Evolutionary conservation across 1,139 yeast genomes (phyloP).

Genomic region (Chernovozyma aurita): DNA sequence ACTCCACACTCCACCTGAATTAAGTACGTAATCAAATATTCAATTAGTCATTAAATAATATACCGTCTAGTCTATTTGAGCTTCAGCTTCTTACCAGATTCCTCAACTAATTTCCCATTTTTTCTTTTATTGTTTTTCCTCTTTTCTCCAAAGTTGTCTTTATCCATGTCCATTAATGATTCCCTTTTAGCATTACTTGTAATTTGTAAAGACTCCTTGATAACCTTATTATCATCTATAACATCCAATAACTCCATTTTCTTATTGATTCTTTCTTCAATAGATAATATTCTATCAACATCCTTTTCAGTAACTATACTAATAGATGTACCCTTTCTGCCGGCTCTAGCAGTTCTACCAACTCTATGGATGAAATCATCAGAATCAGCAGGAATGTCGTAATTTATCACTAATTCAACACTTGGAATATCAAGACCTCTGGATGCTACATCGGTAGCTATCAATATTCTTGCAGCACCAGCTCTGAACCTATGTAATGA

Average conservation of each 20-base stretch:
- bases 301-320: constrained; percentile 84
- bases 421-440: constrained; percentile 96
- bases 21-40: no score
- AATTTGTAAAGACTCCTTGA: constrained; percentile 61
- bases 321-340: constrained; percentile 53
- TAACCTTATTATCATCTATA: constrained; percentile 71
- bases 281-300: constrained; percentile 72
- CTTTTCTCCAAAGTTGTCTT: constrained; percentile 79
- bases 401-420: constrained; percentile 85
- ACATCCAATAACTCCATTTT: constrained; percentile 71
- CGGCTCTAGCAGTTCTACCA: constrained; percentile 99
- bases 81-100: constrained; percentile 5
- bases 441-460: constrained; percentile 95
- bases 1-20: no score
- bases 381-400: constrained; percentile 92
- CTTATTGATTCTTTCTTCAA: constrained; percentile 76
- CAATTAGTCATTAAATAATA: no score
- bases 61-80: no score
- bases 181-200: constrained; percentile 86
- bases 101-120: constrained; percentile 14
- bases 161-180: constrained; percentile 89
- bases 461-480: constrained; percentile 84
- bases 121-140: constrained; percentile 53
- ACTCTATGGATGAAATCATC: constrained; percentile 96
- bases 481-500: constrained; percentile 91